These are phyloP conservation scores for Debaryomyces castellii DNA, from an alignment of 805 yeast genomes.

Conservation along the genomic window DNA sequence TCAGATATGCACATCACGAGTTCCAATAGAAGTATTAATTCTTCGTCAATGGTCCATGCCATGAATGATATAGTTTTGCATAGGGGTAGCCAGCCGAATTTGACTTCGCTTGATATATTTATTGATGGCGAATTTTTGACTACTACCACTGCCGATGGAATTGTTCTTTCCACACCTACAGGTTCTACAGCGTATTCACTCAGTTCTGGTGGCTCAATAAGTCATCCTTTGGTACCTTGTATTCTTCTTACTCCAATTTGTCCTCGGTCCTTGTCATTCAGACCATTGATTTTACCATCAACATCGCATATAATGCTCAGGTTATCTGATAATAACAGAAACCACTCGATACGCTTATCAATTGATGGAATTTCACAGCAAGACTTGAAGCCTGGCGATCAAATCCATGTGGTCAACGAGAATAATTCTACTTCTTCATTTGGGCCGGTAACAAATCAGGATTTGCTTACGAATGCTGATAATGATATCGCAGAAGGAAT, in stretches of 20 bases:
- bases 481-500: neutral
- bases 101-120: conserved; percentile 79
- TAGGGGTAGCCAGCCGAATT: conserved; percentile 83
- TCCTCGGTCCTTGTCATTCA: conserved; percentile 85
- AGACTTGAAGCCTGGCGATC: conserved; percentile 71
- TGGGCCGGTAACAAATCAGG: conserved; percentile 1
- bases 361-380: conserved; percentile 84
- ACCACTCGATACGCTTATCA: conserved; percentile 51
- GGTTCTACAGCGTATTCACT: conserved; percentile 94
- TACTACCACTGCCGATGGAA: conserved; percentile 90
- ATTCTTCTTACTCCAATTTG: conserved; percentile 86
- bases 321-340: conserved; percentile 50
- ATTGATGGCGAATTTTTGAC: conserved; percentile 85
- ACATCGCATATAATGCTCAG: conserved; percentile 69
- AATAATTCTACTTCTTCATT: conserved; percentile 19
- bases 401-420: conserved; percentile 69
- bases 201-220: conserved; percentile 89
- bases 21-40: neutral
- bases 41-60: conserved; percentile 58
- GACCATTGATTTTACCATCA: conserved; percentile 83
- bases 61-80: conserved; percentile 91
- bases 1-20: conserved; percentile 1
- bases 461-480: conserved; percentile 2
- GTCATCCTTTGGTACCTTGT: conserved; percentile 84
- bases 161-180: conserved; percentile 83